Evolutionary conservation across 352 stramenopile species (phyloP).

Genomic region (Plasmopara viticola): DNA sequence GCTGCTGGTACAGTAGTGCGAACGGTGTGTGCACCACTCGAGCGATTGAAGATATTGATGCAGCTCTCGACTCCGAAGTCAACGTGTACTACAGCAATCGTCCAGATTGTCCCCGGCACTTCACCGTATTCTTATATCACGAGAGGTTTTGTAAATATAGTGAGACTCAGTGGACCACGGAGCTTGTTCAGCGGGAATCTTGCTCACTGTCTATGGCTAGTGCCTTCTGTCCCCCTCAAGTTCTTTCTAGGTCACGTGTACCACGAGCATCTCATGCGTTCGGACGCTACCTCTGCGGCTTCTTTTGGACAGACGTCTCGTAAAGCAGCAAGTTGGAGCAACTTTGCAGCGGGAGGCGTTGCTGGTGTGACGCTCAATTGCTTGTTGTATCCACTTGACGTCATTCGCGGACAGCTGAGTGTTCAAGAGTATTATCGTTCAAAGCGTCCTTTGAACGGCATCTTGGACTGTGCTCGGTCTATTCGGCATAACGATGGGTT

Average conservation of each 20-base stretch:
- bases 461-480: slow-evolving; percentile 45
- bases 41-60: slow-evolving; percentile 81
- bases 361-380: slow-evolving; percentile 63
- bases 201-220: slow-evolving; percentile 70
- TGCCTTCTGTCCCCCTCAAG: slow-evolving; percentile 77
- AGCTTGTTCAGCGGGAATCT: slow-evolving; percentile 79
- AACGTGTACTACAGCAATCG: too few species aligned
- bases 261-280: slow-evolving; percentile 27
- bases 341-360: slow-evolving; percentile 57
- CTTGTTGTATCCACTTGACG: slow-evolving; percentile 72
- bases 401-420: slow-evolving; percentile 65
- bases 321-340: slow-evolving; percentile 35
- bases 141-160: slow-evolving; percentile 62
- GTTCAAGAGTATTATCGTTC: slow-evolving; percentile 59
- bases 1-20: slow-evolving; percentile 50
- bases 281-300: too few species aligned
- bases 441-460: slow-evolving; percentile 38
- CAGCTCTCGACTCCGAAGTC: slow-evolving; percentile 29
- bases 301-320: background rate
- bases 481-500: slow-evolving; percentile 46
- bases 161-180: slow-evolving; percentile 44
- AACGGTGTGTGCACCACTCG: slow-evolving; percentile 62
- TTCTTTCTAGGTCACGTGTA: slow-evolving; percentile 72
- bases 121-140: slow-evolving; percentile 42
- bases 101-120: background rate